Evolutionary conservation across 257 asterid species (phyloP).

Genomic region (Solanum chmielewskii): DNA sequence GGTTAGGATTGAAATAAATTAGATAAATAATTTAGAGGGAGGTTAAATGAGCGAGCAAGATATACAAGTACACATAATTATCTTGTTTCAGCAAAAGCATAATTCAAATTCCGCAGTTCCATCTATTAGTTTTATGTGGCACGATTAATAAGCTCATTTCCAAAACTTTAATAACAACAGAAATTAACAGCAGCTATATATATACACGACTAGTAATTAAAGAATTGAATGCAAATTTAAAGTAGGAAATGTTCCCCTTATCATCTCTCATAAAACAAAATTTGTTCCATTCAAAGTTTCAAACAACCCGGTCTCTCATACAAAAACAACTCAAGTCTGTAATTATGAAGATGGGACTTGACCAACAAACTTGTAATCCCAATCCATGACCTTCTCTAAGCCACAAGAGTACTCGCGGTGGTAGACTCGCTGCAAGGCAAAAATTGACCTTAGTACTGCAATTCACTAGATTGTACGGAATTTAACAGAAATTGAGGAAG

Average conservation of each 20-base stretch:
- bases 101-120: background rate
- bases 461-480: background rate
- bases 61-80: background rate
- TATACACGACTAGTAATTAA: background rate
- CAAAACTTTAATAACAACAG: background rate
- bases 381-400: background rate
- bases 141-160: background rate
- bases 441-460: background rate
- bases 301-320: background rate
- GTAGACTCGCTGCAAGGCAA: conserved; percentile 24
- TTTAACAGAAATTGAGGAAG: background rate
- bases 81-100: background rate
- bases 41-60: background rate
- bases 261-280: background rate
- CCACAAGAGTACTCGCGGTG: conserved; percentile 32
- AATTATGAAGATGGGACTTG: background rate
- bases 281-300: background rate
- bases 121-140: background rate
- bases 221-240: background rate
- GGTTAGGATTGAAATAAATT: too few species aligned
- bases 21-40: too few species aligned
- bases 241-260: background rate
- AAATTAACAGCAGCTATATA: background rate
- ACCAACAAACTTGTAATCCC: background rate
- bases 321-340: background rate